Base-by-base conservation (phyloP, 768 basidiomycete species). In the Lepiota venenata region DNA sequence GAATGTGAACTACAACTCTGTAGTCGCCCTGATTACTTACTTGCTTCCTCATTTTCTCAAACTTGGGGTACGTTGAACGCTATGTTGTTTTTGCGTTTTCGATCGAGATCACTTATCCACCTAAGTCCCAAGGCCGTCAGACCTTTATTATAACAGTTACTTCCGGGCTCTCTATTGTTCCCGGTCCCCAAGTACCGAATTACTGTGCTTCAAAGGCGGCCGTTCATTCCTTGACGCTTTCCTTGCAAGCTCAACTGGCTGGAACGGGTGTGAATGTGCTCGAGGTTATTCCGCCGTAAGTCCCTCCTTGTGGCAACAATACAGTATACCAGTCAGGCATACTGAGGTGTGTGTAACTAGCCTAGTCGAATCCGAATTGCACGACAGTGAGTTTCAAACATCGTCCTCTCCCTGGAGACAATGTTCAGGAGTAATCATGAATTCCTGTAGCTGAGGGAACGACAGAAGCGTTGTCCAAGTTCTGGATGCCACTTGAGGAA, bases 171-270 rank as follows among this genome's bases (percentile, higher is more conserved):
- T 78, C 65, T 2, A 71, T 83, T 35, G 52, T 71, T 32, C 80
- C 82, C 0, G 66, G 63, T 1, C 67, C 77, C 1, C 61, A 58
- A 29, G 66, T 82, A 0, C 64, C 74, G 1, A 76, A 78, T 47
- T 85, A 86, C 59, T 78, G 71, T 29, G 82, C 83, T 0, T 75
- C 77, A 3, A 84, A 85, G 62, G 81, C 82, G 4, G 82, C 81
- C 1, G 60, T 84, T 32, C 80, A 79, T 58, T 82, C 76, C 52
- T 74, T 82, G 57, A 69, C 71, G 16, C 64, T 75, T 9, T 78
- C 79, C 2, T 70, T 85, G 14, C 70, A 73, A 46, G 63, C 61
- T 0, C 78, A 82, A 60, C 69, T 84, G 9, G 60, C 71, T 38
- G 72, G 70, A 16, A 80, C 78, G 15, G 75, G 79, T 21, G 71